Evolutionary conservation across 1,284 basidiomycete genomes (phyloP), one percentile per base, ranked within the genome.

Genomic region (Irpex lacteus): DNA sequence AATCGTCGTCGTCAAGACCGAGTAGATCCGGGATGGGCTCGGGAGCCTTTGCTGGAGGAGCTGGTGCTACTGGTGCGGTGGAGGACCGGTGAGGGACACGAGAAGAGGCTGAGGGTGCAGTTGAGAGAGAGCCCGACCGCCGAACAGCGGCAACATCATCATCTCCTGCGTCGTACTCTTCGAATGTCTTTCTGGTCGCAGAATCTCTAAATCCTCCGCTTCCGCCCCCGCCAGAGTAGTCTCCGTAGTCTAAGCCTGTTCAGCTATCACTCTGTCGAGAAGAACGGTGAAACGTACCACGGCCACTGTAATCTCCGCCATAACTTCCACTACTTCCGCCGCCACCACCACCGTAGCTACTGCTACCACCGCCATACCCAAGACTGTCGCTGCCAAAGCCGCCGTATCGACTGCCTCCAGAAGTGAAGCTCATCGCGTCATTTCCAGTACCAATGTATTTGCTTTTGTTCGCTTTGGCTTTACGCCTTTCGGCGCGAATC

Each of bases 91-190:
- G 73, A 15, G 66, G 77, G 7, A 74, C 65, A 5, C 70, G 47
- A 8, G 70, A 60, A 8, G 67, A 62, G 1, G 67, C 65, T 6
- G 32, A 34, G 62, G 61, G 60, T 58, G 59, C 49, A 56, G 71
- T 68, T 26, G 75, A 70, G 53, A 80, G 26, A 5, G 78, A 81
- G 60, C 74, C 77, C 11, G 80, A 81, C 36, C 76, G 78, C 18
- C 80, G 78, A 37, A 76, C 78, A 61, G 82, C 70, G 2, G 78
- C 74, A 49, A 87, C 84, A 68, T 98, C 98, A 73, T 96, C 94
- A 63, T 98, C 98, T 0, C 98, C 97, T 3, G 97, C 98, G 70
- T 98, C 94, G 75, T 99, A 99, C 76, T 98, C 97, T 70, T 98
- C 96, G 71, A 87, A 97, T 54, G 82, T 81, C 62, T 82, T 81